A percentile compares a stretch with the other conserved stretches of the same genome.
These are phyloP conservation scores for Syncephalastrum sp. DNA, from an alignment of 371 early-diverging fungal genomes.

Conservation along the genomic window DNA sequence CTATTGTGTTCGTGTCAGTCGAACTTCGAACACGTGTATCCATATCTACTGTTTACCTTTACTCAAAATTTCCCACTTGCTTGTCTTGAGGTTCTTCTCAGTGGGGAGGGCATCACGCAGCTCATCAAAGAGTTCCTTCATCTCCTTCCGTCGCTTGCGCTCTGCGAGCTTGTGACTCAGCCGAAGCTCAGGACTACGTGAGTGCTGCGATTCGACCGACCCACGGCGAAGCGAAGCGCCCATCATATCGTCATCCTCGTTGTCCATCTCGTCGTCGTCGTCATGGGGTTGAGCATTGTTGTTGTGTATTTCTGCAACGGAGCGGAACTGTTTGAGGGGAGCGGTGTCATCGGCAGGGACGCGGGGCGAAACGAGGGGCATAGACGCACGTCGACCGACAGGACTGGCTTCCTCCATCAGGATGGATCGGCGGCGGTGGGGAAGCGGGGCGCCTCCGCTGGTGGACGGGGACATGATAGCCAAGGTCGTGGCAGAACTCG, in stretches of 20 bases:
- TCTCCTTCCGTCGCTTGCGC: slow-evolving; percentile 74
- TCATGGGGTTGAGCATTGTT: too few relatives aligned
- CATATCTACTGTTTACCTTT: slow-evolving; percentile 49
- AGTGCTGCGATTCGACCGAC: slow-evolving; percentile 19
- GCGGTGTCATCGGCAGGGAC: too few relatives aligned
- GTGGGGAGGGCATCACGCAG: slow-evolving; percentile 67
- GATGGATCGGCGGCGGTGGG: slow-evolving; percentile 33
- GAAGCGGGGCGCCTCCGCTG: slow-evolving; percentile 22
- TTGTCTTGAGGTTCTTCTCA: slow-evolving; percentile 66
- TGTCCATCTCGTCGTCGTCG: too few relatives aligned
- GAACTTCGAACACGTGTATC: background rate
- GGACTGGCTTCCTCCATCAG: slow-evolving; percentile 25
- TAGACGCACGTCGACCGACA: slow-evolving; percentile 43
- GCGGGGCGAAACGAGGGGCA: slow-evolving; percentile 36
- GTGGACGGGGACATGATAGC: too few relatives aligned
- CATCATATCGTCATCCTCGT: too few relatives aligned
- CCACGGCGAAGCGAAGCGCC: too few relatives aligned
- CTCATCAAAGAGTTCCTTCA: slow-evolving; percentile 83
- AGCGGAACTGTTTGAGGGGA: too few relatives aligned
- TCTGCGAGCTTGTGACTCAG: slow-evolving; percentile 79
- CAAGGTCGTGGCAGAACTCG: too few relatives aligned
- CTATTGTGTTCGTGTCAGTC: slow-evolving; percentile 7
- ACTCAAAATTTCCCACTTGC: slow-evolving; percentile 80
- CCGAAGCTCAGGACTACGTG: slow-evolving; percentile 62
- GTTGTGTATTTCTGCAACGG: too few relatives aligned